Evolutionary conservation across 1,284 basidiomycete genomes (phyloP).

Genomic region (Abortiporus biennis): DNA sequence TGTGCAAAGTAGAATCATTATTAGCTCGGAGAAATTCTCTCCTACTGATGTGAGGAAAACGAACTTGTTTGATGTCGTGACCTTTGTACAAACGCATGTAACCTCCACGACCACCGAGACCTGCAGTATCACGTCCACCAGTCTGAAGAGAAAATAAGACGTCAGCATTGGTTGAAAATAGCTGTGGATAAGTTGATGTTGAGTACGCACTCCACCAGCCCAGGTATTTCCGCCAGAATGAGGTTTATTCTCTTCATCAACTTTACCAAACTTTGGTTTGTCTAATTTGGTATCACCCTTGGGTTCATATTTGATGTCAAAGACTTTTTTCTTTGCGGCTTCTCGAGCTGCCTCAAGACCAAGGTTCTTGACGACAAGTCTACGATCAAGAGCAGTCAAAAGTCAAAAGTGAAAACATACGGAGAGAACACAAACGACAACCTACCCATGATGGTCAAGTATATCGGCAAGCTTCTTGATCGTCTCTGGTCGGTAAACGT

Average conservation of each 20-base stretch:
- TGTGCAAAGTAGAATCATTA: constrained; percentile 15
- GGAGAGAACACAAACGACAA: constrained; percentile 1
- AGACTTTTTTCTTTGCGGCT: constrained; percentile 38
- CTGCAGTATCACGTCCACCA: constrained; percentile 62
- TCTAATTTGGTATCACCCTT: constrained; percentile 37
- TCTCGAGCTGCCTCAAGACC: constrained; percentile 52
- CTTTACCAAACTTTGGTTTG: constrained; percentile 53
- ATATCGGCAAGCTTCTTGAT: constrained; percentile 54
- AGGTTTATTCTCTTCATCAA: constrained; percentile 45
- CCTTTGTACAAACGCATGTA: constrained; percentile 63
- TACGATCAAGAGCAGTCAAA: constrained; percentile 16
- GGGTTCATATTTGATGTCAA: constrained; percentile 53
- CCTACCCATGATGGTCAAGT: constrained; percentile 52
- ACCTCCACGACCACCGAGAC: constrained; percentile 56
- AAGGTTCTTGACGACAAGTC: constrained; percentile 44
- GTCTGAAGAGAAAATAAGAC: constrained; percentile 34
- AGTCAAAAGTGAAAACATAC: neutral
- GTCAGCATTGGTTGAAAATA: neutral
- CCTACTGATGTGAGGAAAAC: constrained; percentile 3
- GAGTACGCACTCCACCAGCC: constrained; percentile 51
- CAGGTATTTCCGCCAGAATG: constrained; percentile 56
- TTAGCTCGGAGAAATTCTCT: neutral
- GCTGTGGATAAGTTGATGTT: constrained; percentile 4
- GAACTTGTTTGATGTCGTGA: constrained; percentile 56
- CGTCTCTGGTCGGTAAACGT: constrained; percentile 57